Evolutionary conservation across 2,329 filamentous ascomycete species (phyloP).

Genomic region (Scytalidium lignicola): DNA sequence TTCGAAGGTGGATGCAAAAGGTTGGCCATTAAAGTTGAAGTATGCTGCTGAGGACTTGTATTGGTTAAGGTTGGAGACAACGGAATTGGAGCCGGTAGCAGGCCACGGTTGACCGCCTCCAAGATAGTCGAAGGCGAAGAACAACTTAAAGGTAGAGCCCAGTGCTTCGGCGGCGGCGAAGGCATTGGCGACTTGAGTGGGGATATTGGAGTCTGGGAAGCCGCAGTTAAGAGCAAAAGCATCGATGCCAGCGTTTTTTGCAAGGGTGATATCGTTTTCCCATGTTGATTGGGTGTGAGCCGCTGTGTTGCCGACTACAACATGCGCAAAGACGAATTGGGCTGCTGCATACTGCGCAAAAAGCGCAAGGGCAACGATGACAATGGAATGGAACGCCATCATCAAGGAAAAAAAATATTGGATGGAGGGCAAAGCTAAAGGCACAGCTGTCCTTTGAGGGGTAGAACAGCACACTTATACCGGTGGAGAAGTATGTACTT

Average conservation of each 20-base stretch:
- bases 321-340: conserved; percentile 26
- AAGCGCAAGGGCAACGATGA: not conserved
- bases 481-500: too few species aligned
- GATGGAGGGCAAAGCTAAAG: too few species aligned
- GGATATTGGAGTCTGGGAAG: conserved; percentile 26
- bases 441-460: too few species aligned
- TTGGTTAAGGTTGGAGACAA: conserved; percentile 23
- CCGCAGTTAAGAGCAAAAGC: conserved; percentile 32
- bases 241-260: conserved; percentile 32
- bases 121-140: conserved; percentile 31
- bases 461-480: too few species aligned
- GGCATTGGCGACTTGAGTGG: conserved; percentile 27
- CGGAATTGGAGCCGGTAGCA: conserved; percentile 16
- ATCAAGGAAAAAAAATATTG: too few species aligned
- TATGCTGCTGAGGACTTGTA: conserved; percentile 30
- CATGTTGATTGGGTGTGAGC: conserved; percentile 26
- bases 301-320: conserved; percentile 28
- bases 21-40: conserved; percentile 31
- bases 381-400: not conserved
- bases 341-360: not conserved
- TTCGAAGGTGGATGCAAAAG: conserved; percentile 49
- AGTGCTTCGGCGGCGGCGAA: conserved; percentile 27
- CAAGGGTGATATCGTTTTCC: conserved; percentile 27
- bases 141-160: conserved; percentile 25
- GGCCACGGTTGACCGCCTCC: conserved; percentile 22